Evolutionary conservation across 2,329 filamentous ascomycete species (phyloP), one percentile per base, ranked within the genome.

Genomic region (Rhexocercosporidium sp.): DNA sequence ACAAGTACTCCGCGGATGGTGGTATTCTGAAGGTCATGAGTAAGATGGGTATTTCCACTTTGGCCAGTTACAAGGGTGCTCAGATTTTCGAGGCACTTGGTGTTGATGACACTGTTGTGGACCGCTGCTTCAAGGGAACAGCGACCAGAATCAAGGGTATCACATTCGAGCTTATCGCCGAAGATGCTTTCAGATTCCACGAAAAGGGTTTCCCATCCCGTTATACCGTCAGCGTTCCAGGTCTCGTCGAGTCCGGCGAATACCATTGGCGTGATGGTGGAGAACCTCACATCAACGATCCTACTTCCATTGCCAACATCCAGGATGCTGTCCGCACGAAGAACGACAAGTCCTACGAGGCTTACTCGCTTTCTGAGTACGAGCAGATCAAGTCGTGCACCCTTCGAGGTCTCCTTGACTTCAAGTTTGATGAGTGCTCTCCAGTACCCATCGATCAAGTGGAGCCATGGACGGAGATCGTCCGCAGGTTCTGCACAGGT

Each of bases 11-110:
- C 70, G 95, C 92, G 75, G 94, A 97, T 74, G 95, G 95, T 77
- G 95, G 95, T 82, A 97, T 98, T 71, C 85, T 98, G 71, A 98
- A 98, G 82, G 95, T 98, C 79, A 98, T 98, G 95, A 96, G 92
- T 80, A 98, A 98, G 85, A 98, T 98, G 95, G 95, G 95, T 83
- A 98, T 98, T 71, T 97, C 95, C 7, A 98, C 95, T 37, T 85
- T 98, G 54, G 93, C 95, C 77, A 95, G 92, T 73, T 98, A 98
- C 85, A 98, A 98, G 85, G 95, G 95, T 77, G 95, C 95, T 65
- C 95, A 98, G 83, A 98, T 98, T 71, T 98, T 97, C 74, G 95
- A 98, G 79, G 94, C 94, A 59, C 90, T 98, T 51, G 95, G 95
- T 81, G 90, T 97, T 39, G 94, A 97, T 76, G 94, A 97, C 79